Evolutionary conservation across 805 yeast species (phyloP).

Genomic region (Saccharomyces cerevisiae): DNA sequence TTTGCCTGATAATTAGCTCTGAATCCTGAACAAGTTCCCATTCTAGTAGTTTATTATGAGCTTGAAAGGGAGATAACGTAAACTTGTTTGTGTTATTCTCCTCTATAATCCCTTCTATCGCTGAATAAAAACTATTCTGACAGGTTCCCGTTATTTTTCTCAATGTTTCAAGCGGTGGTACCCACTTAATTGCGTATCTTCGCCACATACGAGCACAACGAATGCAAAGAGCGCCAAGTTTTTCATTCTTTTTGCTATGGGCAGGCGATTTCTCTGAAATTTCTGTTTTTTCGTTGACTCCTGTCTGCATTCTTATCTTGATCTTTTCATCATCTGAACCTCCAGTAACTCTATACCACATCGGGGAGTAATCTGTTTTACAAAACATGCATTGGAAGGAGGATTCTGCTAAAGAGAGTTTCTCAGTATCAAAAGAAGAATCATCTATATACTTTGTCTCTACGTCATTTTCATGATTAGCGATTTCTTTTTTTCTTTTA

Average conservation of each 20-base stretch:
- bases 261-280: slow-evolving; percentile 6
- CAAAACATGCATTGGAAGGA: slow-evolving; percentile 67
- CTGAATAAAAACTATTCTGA: slow-evolving; percentile 7
- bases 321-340: slow-evolving; percentile 25
- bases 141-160: slow-evolving; percentile 34
- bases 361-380: slow-evolving; percentile 31
- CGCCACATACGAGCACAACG: slow-evolving; percentile 91
- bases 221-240: slow-evolving; percentile 59
- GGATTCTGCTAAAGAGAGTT: slow-evolving; percentile 35
- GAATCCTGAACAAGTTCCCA: slow-evolving; percentile 60
- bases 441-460: slow-evolving; percentile 35
- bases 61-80: slow-evolving; percentile 11
- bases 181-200: slow-evolving; percentile 83
- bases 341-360: slow-evolving; percentile 31
- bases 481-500: slow-evolving; percentile 27
- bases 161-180: slow-evolving; percentile 59
- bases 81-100: slow-evolving; percentile 12
- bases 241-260: slow-evolving; percentile 15
- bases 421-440: slow-evolving; percentile 54
- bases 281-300: slow-evolving; percentile 16
- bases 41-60: slow-evolving; percentile 45
- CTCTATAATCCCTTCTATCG: slow-evolving; percentile 14
- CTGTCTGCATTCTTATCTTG: slow-evolving; percentile 15
- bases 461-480: slow-evolving; percentile 5
- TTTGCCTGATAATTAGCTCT: slow-evolving; percentile 42